These are phyloP conservation scores for Basidioascus undulatus DNA, from an alignment of 768 basidiomycete genomes.

Conservation along the genomic window DNA sequence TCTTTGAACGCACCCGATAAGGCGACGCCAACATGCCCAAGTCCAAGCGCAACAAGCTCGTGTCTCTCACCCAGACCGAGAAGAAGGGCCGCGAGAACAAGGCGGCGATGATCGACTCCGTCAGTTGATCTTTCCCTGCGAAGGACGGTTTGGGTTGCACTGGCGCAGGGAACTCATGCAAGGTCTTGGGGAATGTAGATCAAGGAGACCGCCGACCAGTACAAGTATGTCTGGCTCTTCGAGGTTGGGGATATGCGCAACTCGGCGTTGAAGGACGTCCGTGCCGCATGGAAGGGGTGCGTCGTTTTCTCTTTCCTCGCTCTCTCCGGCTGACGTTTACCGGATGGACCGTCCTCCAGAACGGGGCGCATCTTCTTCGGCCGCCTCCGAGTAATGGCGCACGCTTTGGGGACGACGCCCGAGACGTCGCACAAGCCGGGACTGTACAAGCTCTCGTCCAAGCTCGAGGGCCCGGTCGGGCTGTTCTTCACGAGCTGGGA, in stretches of 20 bases:
- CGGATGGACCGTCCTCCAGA: no score
- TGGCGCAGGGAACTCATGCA: neutral
- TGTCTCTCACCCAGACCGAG: slow-evolving; percentile 77
- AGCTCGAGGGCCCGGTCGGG: slow-evolving; percentile 86
- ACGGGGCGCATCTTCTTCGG: slow-evolving; percentile 89
- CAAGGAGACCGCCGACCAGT: slow-evolving; percentile 62
- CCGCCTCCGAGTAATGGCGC: slow-evolving; percentile 73
- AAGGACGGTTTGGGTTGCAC: slow-evolving; percentile 3
- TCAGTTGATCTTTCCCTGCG: slow-evolving; percentile 19
- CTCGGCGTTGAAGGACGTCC: slow-evolving; percentile 74
- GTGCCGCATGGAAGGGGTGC: slow-evolving; percentile 79
- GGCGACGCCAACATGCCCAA: slow-evolving; percentile 9
- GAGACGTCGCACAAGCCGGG: slow-evolving; percentile 62
- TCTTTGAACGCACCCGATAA: no score
- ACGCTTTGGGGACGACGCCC: slow-evolving; percentile 60
- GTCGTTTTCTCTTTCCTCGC: slow-evolving; percentile 17
- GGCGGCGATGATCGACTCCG: slow-evolving; percentile 53
- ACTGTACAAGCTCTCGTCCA: slow-evolving; percentile 46
- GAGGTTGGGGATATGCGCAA: slow-evolving; percentile 90
- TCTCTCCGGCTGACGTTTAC: no score
- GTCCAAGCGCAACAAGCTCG: slow-evolving; percentile 23
- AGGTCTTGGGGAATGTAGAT: slow-evolving; percentile 26
- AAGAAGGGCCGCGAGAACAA: slow-evolving; percentile 81
- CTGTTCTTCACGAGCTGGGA: slow-evolving; percentile 74
- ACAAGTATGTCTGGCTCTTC: slow-evolving; percentile 88